Evolutionary conservation across 2,329 filamentous ascomycete species (phyloP).

Genomic region (Blastomyces parvus): DNA sequence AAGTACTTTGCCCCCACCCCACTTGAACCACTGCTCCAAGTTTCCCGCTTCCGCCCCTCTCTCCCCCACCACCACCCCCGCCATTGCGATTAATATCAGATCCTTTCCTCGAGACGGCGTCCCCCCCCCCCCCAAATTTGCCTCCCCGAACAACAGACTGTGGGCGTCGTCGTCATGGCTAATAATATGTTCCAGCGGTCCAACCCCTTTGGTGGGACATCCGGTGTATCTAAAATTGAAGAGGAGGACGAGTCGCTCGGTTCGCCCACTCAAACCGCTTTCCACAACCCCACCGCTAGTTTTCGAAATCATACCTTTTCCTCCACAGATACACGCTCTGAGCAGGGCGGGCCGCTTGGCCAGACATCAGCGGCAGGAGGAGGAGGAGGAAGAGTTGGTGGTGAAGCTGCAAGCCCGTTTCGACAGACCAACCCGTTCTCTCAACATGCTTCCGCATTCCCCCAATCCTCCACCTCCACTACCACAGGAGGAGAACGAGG

Average conservation of each 20-base stretch:
- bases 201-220: slow-evolving; percentile 59
- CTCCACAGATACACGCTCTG: background rate
- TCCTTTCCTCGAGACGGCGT: background rate
- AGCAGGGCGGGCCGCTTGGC: background rate
- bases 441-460: slow-evolving; percentile 17
- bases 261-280: slow-evolving; percentile 60
- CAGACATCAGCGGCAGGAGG: slow-evolving; percentile 12
- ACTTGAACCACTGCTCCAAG: too few relatives aligned
- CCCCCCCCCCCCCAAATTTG: background rate
- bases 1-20: too few relatives aligned
- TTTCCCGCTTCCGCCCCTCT: too few relatives aligned
- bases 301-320: slow-evolving; percentile 15
- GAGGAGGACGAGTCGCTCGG: slow-evolving; percentile 80
- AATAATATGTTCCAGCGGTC: slow-evolving; percentile 67
- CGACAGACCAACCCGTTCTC: background rate
- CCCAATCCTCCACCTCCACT: slow-evolving; percentile 16
- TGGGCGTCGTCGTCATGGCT: slow-evolving; percentile 50
- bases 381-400: slow-evolving; percentile 12
- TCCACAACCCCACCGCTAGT: slow-evolving; percentile 35
- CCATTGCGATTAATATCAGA: background rate
- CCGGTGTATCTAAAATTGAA: slow-evolving; percentile 50
- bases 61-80: too few relatives aligned
- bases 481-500: slow-evolving; percentile 15
- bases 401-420: background rate
- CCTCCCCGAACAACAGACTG: slow-evolving; percentile 12